Conservation (phyloP, 2,329 filamentous ascomycete species). For the Mollisiaceae sp. region DNA sequence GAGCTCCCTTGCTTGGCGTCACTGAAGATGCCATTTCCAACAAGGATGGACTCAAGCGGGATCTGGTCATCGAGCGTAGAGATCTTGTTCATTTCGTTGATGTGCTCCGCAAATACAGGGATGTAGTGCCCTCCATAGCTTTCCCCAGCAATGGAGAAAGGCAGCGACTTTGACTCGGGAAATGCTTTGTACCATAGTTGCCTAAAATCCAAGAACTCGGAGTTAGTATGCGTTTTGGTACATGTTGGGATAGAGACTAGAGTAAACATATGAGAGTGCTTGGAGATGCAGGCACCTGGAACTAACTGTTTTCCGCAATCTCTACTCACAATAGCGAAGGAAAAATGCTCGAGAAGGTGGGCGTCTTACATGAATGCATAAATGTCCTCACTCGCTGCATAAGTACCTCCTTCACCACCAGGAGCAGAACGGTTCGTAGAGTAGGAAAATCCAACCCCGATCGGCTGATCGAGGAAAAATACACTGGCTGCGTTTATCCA, state of each 20-base stretch:
- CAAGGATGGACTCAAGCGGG: conserved; percentile 52
- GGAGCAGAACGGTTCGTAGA: conserved; percentile 27
- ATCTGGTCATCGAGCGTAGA: conserved; percentile 49
- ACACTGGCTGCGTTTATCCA: conserved; percentile 48
- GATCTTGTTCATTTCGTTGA: conserved; percentile 31
- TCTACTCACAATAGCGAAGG: background rate
- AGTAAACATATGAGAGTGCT: too few species aligned
- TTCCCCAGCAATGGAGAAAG: conserved; percentile 47
- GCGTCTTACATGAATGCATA: conserved; percentile 31
- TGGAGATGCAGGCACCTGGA: background rate
- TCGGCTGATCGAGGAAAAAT: conserved; percentile 47
- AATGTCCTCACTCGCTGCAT: conserved; percentile 34
- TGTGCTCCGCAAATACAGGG: conserved; percentile 48
- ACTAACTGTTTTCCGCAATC: background rate
- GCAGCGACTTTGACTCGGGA: conserved; percentile 45
- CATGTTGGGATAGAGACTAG: too few species aligned
- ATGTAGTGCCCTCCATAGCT: conserved; percentile 35
- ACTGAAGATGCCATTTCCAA: conserved; percentile 63
- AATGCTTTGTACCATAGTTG: conserved; percentile 46
- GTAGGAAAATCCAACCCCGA: conserved; percentile 48
- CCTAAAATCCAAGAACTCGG: background rate
- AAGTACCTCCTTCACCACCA: conserved; percentile 27
- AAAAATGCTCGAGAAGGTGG: background rate
- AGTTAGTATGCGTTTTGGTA: conserved; percentile 6
- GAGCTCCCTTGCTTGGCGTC: conserved; percentile 57